Evolutionary conservation across 768 basidiomycete genomes (phyloP), one percentile per base, ranked within the genome.

Genomic region (Phanerochaete sordida): DNA sequence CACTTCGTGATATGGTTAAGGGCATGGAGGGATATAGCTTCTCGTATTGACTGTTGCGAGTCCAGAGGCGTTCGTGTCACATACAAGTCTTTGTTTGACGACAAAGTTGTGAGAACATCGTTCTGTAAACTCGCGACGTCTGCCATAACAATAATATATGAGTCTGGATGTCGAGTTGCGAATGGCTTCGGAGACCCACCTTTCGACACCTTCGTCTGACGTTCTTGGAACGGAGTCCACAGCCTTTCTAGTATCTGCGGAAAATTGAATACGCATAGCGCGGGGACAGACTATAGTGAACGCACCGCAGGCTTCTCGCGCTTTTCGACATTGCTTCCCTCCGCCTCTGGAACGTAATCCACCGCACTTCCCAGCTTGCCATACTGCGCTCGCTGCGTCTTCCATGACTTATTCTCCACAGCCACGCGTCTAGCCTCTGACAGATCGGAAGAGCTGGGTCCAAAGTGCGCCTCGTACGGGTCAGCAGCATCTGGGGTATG

Each of bases 1-100:
- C 68, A 96, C 97, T 91, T 97, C 56, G 86, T 84, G 57, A 95
- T 81, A 75, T 99, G 97, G 67, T 97, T 93, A 56, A 98, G 72
- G 2, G 84, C 83, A 71, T 98, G 95, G 3, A 96, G 73, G 2
- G 91, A 77, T 2, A 87, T 80, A 1, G 84, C 85, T 69, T 93
- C 86, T 43, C 92, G 81, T 19, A 84, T 77, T 21, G 72, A 71
- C 67, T 81, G 81, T 57, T 87, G 84, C n/a, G 82, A 76, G 15
- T 89, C 87, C 51, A 87, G 75, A n/a, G 83, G 74, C 35, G 85
- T 77, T 7, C 84, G 82, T 23, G 93, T 79, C 28, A 91, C 68
- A 68, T 90, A 92, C 21, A 98, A 66, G 68, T 99, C 96, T 62
- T 84, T 79, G 59, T 93, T 80, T 1, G 85, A 80, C 33, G 81